These are phyloP conservation scores for Podochytrium sp. DNA, from an alignment of 192 early-diverging fungal genomes.

Conservation along the genomic window DNA sequence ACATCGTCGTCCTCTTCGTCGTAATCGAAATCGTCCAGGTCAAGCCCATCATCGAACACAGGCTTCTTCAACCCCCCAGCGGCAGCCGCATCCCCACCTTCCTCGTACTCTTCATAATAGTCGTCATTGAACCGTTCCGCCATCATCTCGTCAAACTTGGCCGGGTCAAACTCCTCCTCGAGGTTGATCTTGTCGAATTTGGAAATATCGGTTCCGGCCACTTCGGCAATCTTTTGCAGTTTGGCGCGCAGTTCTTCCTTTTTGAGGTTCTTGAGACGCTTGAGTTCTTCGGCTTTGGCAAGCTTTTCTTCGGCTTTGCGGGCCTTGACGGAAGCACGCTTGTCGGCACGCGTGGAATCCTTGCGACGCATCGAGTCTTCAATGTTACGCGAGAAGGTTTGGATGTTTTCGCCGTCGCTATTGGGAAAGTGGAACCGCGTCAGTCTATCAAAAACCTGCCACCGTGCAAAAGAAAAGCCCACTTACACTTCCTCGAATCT, in stretches of 20 bases:
- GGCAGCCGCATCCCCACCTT: not conserved
- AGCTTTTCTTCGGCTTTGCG: conserved; percentile 75
- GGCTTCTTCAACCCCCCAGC: conserved; percentile 65
- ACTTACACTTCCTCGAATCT: conserved; percentile 84
- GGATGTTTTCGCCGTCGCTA: conserved; percentile 63
- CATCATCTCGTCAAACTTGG: conserved; percentile 88
- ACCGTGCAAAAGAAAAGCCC: not conserved
- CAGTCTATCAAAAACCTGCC: not conserved
- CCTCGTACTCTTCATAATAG: conserved; percentile 60
- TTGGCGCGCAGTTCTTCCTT: conserved; percentile 82
- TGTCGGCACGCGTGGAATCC: conserved; percentile 76
- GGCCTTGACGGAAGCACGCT: conserved; percentile 72
- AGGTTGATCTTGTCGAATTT: conserved; percentile 82
- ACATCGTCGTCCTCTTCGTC: conserved; percentile 43
- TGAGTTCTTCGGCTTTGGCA: conserved; percentile 81
- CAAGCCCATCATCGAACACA: conserved; percentile 79
- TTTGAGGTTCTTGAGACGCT: conserved; percentile 90
- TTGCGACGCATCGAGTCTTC: conserved; percentile 82
- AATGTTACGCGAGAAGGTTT: conserved; percentile 80
- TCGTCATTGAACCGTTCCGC: conserved; percentile 72
- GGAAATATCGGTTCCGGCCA: conserved; percentile 61
- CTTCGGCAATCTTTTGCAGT: conserved; percentile 83
- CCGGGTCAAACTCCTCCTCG: conserved; percentile 91
- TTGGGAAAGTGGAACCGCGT: not conserved
- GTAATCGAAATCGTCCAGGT: conserved; percentile 50